A percentile compares a stretch with the other conserved stretches of the same genome.
Conservation (phyloP, 345 rosid species). For the Clarkia xantiana region DNA sequence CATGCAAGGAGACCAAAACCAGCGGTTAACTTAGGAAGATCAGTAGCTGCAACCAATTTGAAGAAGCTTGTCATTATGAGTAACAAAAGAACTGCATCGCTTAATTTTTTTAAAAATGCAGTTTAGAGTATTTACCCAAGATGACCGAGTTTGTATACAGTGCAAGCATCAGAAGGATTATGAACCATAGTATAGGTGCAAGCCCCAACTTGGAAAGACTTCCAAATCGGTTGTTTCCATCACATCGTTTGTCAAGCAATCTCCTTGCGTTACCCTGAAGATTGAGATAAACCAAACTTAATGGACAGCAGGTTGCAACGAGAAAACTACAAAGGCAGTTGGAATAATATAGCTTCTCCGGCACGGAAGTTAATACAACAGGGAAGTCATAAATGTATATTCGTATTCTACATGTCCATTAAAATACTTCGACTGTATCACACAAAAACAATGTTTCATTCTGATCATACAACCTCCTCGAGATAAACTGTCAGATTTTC, state of each 20-base stretch:
- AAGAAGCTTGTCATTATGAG: slow-evolving; percentile 1
- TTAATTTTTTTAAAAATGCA: slow-evolving; percentile 9
- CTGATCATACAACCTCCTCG: no score
- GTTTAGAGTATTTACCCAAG: slow-evolving; percentile 31
- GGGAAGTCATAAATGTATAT: no score
- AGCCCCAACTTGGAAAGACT: slow-evolving; percentile 72
- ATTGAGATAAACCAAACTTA: slow-evolving; percentile 5
- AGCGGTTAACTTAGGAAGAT: slow-evolving; percentile 63
- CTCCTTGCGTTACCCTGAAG: slow-evolving; percentile 89
- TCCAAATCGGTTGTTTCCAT: slow-evolving; percentile 57
- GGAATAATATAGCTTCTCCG: no score
- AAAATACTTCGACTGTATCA: no score
- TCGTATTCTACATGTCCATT: no score
- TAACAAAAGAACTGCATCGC: slow-evolving; percentile 5
- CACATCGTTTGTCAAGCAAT: slow-evolving; percentile 71
- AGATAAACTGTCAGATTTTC: no score
- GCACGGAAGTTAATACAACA: no score
- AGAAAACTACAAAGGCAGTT: no score
- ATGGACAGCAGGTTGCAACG: background rate
- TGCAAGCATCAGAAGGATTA: slow-evolving; percentile 49
- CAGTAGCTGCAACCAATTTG: slow-evolving; percentile 40
- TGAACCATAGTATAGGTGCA: slow-evolving; percentile 67
- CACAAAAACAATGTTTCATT: no score
- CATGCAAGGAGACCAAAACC: slow-evolving; percentile 77
- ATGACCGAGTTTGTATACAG: slow-evolving; percentile 65